Conservation (phyloP, 768 basidiomycete genomes). For the Suillus variegatus region DNA sequence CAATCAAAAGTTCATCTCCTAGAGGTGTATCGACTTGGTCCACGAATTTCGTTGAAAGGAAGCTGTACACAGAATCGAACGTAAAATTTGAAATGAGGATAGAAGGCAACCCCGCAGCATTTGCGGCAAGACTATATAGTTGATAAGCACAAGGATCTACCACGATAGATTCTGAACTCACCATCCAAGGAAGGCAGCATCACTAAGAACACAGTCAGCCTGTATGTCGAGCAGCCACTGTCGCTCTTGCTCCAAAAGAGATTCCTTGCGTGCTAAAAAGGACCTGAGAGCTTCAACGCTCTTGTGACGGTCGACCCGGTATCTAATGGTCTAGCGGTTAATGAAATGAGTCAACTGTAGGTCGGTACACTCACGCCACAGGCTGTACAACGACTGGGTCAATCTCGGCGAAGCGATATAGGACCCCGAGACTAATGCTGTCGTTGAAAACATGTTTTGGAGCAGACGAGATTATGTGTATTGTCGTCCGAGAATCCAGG, state of each 20-base stretch:
- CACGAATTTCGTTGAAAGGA: conserved; percentile 52
- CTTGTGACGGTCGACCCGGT: conserved; percentile 70
- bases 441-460: conserved; percentile 71
- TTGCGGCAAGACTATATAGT: conserved; percentile 61
- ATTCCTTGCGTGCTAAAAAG: conserved; percentile 59
- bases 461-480: conserved; percentile 75
- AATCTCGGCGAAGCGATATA: conserved; percentile 70
- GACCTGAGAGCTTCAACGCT: conserved; percentile 62
- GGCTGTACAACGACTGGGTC: conserved; percentile 84
- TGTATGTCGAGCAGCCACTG: conserved; percentile 54
- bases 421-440: conserved; percentile 60
- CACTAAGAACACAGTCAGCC: conserved; percentile 67
- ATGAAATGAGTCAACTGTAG: conserved; percentile 8
- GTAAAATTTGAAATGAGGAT: conserved; percentile 81
- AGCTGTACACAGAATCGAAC: conserved; percentile 83
- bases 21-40: not conserved
- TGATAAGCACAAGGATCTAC: not conserved
- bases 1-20: conserved; percentile 6
- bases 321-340: conserved; percentile 39
- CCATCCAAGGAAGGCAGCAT: conserved; percentile 81
- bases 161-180: conserved; percentile 32
- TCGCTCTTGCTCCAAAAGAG: conserved; percentile 53
- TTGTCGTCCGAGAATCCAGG: conserved; percentile 43
- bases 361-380: conserved; percentile 58
- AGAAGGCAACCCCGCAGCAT: conserved; percentile 59